These are phyloP conservation scores for Botryobasidium botryosum DNA, from an alignment of 768 basidiomycete species.

Conservation along the genomic window DNA sequence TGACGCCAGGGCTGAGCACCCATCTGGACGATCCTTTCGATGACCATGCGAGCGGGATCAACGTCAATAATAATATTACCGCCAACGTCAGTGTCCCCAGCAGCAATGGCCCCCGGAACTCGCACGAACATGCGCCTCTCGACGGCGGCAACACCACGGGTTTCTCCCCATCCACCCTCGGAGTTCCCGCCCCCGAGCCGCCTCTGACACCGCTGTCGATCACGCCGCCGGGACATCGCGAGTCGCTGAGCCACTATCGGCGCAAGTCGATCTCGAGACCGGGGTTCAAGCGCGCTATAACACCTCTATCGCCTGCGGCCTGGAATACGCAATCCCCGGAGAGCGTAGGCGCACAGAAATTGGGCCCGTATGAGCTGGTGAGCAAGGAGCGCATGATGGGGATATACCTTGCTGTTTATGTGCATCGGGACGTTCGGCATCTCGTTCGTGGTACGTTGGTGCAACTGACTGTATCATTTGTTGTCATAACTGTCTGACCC, in stretches of 20 bases:
- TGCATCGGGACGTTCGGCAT: constrained; percentile 50
- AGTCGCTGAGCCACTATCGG: no score
- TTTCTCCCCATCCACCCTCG: background rate
- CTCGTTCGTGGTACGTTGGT: constrained; percentile 41
- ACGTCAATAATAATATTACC: constrained; percentile 33
- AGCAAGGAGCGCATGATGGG: constrained; percentile 88
- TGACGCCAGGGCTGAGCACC: no score
- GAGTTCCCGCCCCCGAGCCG: background rate
- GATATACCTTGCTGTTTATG: constrained; percentile 59
- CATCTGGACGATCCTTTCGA: no score
- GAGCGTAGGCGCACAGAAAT: constrained; percentile 15
- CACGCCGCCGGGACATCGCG: no score
- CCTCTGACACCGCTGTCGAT: no score
- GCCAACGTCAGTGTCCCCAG: background rate
- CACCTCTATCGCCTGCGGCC: background rate
- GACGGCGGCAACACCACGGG: no score
- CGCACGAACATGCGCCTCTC: no score
- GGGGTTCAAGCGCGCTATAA: background rate
- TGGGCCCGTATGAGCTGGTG: constrained; percentile 69
- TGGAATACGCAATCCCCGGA: background rate
- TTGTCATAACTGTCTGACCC: constrained; percentile 4
- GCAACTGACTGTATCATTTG: no score
- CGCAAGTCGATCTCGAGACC: no score
- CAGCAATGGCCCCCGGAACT: background rate
- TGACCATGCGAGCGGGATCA: constrained; percentile 34